Evolutionary conservation across 257 asterid genomes (phyloP).

Genomic region (Nicotiana tabacum): DNA sequence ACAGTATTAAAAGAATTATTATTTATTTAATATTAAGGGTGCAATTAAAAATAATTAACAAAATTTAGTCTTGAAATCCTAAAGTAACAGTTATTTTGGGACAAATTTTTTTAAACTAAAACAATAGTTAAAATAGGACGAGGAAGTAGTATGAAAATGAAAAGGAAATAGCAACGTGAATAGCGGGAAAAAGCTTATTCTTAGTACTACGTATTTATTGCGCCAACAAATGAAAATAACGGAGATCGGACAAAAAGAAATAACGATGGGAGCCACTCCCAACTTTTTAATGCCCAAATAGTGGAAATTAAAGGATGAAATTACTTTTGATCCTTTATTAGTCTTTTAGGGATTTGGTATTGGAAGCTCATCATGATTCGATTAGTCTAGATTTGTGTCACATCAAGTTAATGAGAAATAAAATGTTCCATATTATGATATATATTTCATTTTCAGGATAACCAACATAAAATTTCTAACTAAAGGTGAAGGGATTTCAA

Average conservation of each 20-base stretch:
- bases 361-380: not conserved
- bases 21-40: too few species aligned
- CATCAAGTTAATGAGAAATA: not conserved
- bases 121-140: too few species aligned
- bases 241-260: not conserved
- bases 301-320: not conserved
- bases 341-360: not conserved
- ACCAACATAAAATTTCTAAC: not conserved
- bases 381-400: not conserved
- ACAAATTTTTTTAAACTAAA: too few species aligned
- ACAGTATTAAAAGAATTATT: too few species aligned
- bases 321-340: not conserved
- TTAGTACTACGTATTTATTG: not conserved
- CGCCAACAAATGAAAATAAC: not conserved
- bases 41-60: too few species aligned
- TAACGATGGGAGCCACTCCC: not conserved
- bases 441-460: not conserved
- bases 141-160: not conserved
- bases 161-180: not conserved
- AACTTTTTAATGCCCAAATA: not conserved
- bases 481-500: too few species aligned
- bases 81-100: too few species aligned
- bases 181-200: not conserved
- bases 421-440: not conserved
- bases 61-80: too few species aligned